phyloP scores from a whole-genome alignment of 768 basidiomycete species.

The Lactarius pseudohatsudake region DNA sequence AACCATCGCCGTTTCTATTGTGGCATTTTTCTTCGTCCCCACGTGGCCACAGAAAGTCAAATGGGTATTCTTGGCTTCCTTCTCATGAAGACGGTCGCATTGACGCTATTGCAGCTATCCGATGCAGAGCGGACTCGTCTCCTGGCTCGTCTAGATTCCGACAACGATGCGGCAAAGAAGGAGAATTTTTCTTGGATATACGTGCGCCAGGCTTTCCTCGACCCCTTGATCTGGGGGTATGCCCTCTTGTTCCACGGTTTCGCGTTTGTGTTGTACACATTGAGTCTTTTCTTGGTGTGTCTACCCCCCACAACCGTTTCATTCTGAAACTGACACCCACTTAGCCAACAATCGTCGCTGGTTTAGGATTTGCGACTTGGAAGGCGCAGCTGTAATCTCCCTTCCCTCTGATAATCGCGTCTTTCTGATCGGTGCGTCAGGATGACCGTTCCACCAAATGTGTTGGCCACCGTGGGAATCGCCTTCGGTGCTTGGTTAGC shows the following conservation, averaged over 20 bases:
- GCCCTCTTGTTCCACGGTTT: constrained; percentile 61
- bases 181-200: constrained; percentile 60
- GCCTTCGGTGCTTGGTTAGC: constrained; percentile 52
- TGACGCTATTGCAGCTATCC: constrained; percentile 42
- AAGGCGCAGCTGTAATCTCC: constrained; percentile 53
- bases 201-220: constrained; percentile 54
- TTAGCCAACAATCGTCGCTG: constrained; percentile 59
- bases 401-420: neutral
- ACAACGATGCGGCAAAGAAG: constrained; percentile 53
- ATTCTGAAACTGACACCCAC: neutral
- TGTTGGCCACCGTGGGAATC: constrained; percentile 50
- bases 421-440: constrained; percentile 32
- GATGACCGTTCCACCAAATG: constrained; percentile 61
- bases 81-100: neutral
- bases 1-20: constrained; percentile 47
- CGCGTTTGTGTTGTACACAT: constrained; percentile 56
- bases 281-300: constrained; percentile 57
- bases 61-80: constrained; percentile 43
- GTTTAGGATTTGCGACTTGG: constrained; percentile 58
- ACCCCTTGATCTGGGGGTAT: constrained; percentile 62
- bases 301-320: neutral
- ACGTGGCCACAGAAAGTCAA: constrained; percentile 58
- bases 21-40: constrained; percentile 55
- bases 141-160: constrained; percentile 48
- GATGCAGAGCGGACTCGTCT: constrained; percentile 51